Evolutionary conservation across 1,139 yeast genomes (phyloP), one percentile per base, ranked within the genome.

Genomic region (Lodderomyces orthopsilosis): DNA sequence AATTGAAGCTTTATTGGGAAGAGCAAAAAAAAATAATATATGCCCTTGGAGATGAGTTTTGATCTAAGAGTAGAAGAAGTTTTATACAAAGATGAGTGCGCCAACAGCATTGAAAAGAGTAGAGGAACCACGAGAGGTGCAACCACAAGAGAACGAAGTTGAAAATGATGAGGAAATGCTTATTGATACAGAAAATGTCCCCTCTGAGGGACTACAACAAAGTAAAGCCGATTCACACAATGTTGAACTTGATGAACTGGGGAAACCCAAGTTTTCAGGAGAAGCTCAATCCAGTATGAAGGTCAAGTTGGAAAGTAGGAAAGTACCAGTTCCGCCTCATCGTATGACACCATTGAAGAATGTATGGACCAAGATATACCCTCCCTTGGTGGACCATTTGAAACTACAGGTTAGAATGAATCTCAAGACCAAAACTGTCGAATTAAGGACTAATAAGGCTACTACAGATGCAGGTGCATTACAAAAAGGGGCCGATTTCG

Each of bases 331-430:
- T 28, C 98, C 98, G 32, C 98, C 97, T 26, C 98, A 93, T 63
- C 79, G 98, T 73, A 84, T 93, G 89, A 78, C 95, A 1, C 98
- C 98, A 12, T 76, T 93, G 56, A 86, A 90, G 63, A 79, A 80
- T 51, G 77, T 83, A 41, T 93, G 99, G 99, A 77, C 88, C 41
- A 93, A 93, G 63, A 85, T 93, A 45, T 94, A 93, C 61, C 96
- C 95, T 30, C 98, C 98, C 6, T 74, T 93, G 52, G 98, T 93
- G 28, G 97, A 93, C 49, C 96, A 90, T 65, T 77, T 93, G 55
- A 89, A 93, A 62, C 72, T 93, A 51, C 98, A 94, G 66, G 97
- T 93, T 43, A 81, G 97, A 66, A 93, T 94, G 98, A 93, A 93
- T 63, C 68, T 87, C 54, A 83, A 81, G 60, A 83, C 89, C 21